phyloP scores from a whole-genome alignment of 148 eudicot genomes.

The Vaccinium corymbosum region DNA sequence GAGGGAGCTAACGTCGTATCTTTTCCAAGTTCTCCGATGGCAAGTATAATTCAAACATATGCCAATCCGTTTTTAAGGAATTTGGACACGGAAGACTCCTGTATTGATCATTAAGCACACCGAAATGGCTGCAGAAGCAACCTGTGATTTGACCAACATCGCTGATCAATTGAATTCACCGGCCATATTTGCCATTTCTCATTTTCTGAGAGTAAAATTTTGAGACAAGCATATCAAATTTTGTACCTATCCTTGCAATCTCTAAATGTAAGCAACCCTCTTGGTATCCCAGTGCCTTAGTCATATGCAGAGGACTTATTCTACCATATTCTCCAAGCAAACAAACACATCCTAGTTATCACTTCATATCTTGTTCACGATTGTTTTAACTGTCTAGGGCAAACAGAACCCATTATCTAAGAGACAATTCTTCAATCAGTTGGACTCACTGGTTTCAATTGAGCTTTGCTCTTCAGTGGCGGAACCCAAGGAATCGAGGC shows the following conservation, averaged over 20 bases:
- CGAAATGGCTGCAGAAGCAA: neutral
- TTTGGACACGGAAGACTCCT: neutral
- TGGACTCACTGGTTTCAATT: neutral
- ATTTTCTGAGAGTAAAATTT: slow-evolving; percentile 5
- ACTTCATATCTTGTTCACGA: neutral
- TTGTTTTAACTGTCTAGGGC: neutral
- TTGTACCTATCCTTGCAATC: neutral
- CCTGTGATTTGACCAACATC: neutral
- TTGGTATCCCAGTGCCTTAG: neutral
- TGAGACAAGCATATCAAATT: neutral
- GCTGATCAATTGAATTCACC: neutral
- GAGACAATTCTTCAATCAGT: slow-evolving; percentile 16
- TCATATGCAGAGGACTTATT: neutral
- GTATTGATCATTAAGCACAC: neutral
- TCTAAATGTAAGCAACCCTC: neutral
- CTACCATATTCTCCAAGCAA: slow-evolving; percentile 10
- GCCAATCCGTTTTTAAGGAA: neutral
- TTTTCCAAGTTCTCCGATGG: neutral
- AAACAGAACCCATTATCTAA: neutral
- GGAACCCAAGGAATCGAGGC: slow-evolving; percentile 7
- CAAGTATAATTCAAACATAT: neutral
- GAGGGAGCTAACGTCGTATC: neutral
- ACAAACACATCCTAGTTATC: neutral
- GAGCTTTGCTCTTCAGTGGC: slow-evolving; percentile 9
- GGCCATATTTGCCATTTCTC: neutral